phyloP scores from a whole-genome alignment of 768 basidiomycete species.

The Tulasnella sp. region DNA sequence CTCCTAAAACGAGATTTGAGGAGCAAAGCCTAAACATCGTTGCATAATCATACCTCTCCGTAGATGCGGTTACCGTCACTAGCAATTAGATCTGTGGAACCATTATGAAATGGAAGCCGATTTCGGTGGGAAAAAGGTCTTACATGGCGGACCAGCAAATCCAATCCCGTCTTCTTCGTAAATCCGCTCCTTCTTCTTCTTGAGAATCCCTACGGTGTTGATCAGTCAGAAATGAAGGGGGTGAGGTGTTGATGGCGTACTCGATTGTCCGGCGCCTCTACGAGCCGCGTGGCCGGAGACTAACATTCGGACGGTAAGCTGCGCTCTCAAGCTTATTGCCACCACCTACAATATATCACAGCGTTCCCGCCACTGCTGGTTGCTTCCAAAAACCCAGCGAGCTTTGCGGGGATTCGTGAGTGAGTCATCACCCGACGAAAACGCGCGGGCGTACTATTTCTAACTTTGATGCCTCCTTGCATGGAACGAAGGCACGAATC shows the following conservation, averaged over 20 bases:
- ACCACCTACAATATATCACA: background rate
- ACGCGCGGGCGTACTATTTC: background rate
- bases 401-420: background rate
- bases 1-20: background rate
- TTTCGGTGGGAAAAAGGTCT: background rate
- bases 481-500: too few relatives aligned
- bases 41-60: background rate
- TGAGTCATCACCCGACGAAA: background rate
- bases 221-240: background rate
- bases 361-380: background rate
- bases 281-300: background rate
- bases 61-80: background rate
- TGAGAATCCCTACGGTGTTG: background rate
- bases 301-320: background rate
- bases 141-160: background rate
- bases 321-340: background rate
- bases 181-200: background rate
- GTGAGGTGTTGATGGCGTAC: background rate
- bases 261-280: background rate
- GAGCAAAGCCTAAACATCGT: background rate
- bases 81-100: background rate
- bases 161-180: background rate
- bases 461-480: background rate
- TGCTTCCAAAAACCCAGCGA: background rate
- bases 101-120: background rate